Conservation (phyloP, 805 yeast species). For the Aciculoconidium aculeatum region DNA sequence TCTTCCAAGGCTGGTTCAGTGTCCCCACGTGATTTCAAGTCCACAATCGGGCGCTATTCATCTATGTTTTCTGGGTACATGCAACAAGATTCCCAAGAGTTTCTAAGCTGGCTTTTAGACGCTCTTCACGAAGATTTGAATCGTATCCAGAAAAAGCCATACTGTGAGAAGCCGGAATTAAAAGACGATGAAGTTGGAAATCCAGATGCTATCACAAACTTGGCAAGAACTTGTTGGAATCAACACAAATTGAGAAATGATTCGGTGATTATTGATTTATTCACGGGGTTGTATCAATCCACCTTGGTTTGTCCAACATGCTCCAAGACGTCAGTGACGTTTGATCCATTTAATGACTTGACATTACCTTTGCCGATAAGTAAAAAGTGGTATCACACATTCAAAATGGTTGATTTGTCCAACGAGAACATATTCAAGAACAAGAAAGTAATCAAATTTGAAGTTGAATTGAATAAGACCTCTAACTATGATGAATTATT, state of each 20-base stretch:
- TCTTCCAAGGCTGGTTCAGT: constrained; percentile 12
- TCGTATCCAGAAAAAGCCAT: constrained; percentile 75
- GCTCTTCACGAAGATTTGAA: constrained; percentile 91
- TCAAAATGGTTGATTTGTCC: constrained; percentile 56
- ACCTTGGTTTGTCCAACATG: constrained; percentile 87
- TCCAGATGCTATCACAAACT: constrained; percentile 43
- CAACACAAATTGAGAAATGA: constrained; percentile 77
- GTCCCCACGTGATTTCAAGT: constrained; percentile 74
- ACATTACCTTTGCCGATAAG: constrained; percentile 84
- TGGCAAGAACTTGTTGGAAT: constrained; percentile 77
- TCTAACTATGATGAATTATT: constrained; percentile 62
- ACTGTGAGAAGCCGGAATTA: constrained; percentile 81
- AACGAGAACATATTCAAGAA: constrained; percentile 22
- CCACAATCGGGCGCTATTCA: constrained; percentile 71
- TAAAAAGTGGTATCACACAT: constrained; percentile 62
- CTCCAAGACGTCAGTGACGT: constrained; percentile 71
- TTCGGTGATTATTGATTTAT: constrained; percentile 77
- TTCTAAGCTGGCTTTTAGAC: constrained; percentile 80
- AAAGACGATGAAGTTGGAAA: constrained; percentile 56
- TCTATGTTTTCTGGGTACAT: constrained; percentile 72
- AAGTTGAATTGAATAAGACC: constrained; percentile 66
- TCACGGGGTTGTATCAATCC: constrained; percentile 87
- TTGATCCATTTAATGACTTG: constrained; percentile 89
- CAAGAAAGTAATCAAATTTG: constrained; percentile 36
- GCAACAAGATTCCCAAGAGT: constrained; percentile 94